Evolutionary conservation across 371 early-diverging fungal species (phyloP).

Genomic region (Coemansia linderi): DNA sequence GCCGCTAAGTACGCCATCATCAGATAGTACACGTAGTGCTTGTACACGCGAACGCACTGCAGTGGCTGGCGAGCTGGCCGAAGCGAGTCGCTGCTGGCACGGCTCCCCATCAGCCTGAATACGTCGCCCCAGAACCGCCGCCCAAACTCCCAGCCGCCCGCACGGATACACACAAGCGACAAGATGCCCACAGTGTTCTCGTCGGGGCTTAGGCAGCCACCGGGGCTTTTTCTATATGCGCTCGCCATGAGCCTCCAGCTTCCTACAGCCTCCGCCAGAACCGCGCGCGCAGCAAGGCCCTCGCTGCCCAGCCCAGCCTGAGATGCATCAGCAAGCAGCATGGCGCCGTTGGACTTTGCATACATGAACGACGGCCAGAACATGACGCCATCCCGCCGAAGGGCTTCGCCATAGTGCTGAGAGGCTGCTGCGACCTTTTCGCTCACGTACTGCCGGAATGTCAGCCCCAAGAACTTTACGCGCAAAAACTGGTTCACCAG

Average conservation of each 20-base stretch:
- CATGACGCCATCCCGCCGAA: constrained; percentile 6
- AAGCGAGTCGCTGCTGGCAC: neutral
- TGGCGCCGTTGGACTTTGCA: constrained; percentile 17
- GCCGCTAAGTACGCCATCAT: constrained; percentile 7
- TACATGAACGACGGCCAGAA: constrained; percentile 50
- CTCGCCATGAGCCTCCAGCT: constrained; percentile 33
- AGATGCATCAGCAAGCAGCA: constrained; percentile 12
- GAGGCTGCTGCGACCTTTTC: constrained; percentile 17
- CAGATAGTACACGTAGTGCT: constrained; percentile 35
- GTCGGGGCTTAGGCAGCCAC: constrained; percentile 12
- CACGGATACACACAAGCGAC: constrained; percentile 18
- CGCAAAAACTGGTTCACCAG: constrained; percentile 42
- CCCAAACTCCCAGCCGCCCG: constrained; percentile 33
- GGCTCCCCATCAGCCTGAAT: constrained; percentile 11
- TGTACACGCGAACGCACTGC: constrained; percentile 36
- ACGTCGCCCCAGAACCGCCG: constrained; percentile 41
- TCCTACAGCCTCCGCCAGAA: constrained; percentile 9
- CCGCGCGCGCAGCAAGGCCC: constrained; percentile 3
- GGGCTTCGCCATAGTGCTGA: neutral
- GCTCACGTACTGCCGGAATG: constrained; percentile 36
- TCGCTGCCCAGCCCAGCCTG: constrained; percentile 2
- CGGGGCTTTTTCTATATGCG: neutral
- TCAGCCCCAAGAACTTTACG: constrained; percentile 28
- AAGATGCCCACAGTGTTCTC: constrained; percentile 36
- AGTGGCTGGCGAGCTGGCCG: constrained; percentile 7